Percentiles rank a stretch among this genome's conserved stretches.
Evolutionary conservation across 2,329 filamentous ascomycete species (phyloP).

Genomic region (Didymella glomerata): DNA sequence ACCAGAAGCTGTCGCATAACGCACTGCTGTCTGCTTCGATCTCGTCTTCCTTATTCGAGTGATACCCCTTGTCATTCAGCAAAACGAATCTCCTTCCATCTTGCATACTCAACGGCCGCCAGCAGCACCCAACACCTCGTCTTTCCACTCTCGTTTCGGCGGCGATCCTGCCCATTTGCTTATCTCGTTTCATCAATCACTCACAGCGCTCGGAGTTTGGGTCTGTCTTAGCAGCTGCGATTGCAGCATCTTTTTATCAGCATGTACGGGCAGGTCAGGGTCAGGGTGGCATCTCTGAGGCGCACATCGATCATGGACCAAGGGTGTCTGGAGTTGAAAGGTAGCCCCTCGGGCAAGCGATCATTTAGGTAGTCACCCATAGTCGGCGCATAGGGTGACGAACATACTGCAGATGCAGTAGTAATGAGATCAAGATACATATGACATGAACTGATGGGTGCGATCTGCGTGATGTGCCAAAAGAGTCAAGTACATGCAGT

Average conservation of each 20-base stretch:
- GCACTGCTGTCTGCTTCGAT: constrained; percentile 8
- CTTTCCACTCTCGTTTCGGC: constrained; percentile 1
- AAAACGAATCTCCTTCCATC: constrained; percentile 1
- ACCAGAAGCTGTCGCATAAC: constrained; percentile 23
- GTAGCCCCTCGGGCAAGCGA: not conserved
- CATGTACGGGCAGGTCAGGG: not conserved
- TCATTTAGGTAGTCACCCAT: constrained; percentile 9
- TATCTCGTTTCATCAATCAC: constrained; percentile 3
- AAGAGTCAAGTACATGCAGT: too few species aligned
- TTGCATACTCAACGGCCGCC: constrained; percentile 15
- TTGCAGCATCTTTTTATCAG: constrained; percentile 4
- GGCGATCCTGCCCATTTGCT: not conserved
- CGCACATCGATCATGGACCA: not conserved
- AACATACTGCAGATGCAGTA: constrained; percentile 2
- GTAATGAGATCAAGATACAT: constrained; percentile 3
- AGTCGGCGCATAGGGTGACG: constrained; percentile 2
- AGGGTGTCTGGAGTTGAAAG: constrained; percentile 3
- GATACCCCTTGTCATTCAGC: constrained; percentile 11
- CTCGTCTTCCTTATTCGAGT: constrained; percentile 3
- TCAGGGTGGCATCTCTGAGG: constrained; percentile 9
- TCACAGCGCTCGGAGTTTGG: constrained; percentile 19
- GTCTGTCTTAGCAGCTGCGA: not conserved
- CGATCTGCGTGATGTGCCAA: too few species aligned
- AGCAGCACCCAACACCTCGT: not conserved
- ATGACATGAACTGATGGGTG: too few species aligned